These are phyloP conservation scores for Trypanosomatidae sp. DNA, from an alignment of 208 protist genomes.

Conservation along the genomic window DNA sequence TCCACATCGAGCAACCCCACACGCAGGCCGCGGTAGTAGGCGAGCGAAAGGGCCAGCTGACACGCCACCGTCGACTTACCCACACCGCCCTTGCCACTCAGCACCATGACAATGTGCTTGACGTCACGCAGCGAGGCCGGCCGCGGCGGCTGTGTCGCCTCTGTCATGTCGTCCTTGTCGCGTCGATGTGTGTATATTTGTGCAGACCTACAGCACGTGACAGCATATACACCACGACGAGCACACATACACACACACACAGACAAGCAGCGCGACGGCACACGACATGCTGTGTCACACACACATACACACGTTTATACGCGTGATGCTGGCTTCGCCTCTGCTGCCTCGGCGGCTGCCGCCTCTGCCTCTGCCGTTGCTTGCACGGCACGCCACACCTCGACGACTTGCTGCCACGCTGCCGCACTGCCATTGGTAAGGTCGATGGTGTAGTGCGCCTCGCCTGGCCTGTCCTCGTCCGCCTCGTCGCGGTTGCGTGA, in stretches of 20 bases:
- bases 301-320: too few species aligned
- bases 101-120: slow-evolving; percentile 96
- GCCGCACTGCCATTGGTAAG: slow-evolving; percentile 23
- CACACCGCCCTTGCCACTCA: slow-evolving; percentile 99
- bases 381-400: slow-evolving; percentile 41
- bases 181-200: neutral
- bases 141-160: neutral
- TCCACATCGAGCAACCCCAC: slow-evolving; percentile 90
- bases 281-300: too few species aligned
- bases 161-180: neutral
- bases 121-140: slow-evolving; percentile 38
- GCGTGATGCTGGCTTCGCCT: too few species aligned
- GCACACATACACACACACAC: too few species aligned
- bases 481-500: neutral
- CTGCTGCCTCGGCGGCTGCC: too few species aligned
- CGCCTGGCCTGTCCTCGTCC: too few species aligned
- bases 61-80: slow-evolving; percentile 97
- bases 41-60: slow-evolving; percentile 92
- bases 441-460: slow-evolving; percentile 38
- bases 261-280: too few species aligned
- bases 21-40: slow-evolving; percentile 43
- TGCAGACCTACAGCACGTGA: too few species aligned
- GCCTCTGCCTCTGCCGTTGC: too few species aligned
- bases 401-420: slow-evolving; percentile 26
- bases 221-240: too few species aligned